Percentiles rank a stretch among this genome's conserved stretches.
These are phyloP conservation scores for Cyberlindnera bimundalis DNA, from an alignment of 805 yeast species.

Conservation along the genomic window DNA sequence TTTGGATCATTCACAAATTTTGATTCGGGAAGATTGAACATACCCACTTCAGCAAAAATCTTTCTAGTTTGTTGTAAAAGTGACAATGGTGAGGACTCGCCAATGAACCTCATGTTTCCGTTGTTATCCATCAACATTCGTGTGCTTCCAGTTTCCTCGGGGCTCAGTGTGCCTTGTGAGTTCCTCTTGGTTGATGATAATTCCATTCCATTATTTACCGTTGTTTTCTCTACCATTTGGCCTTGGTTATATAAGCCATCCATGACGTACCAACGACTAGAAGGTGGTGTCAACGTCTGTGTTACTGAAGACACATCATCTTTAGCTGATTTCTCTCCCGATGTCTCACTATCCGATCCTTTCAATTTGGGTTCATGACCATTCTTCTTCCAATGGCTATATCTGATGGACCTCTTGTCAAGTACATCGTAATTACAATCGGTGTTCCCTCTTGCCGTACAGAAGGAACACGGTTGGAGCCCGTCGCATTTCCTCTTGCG, in stretches of 20 bases:
- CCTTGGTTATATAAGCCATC: background rate
- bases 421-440: conserved; percentile 3
- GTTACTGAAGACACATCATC: no score
- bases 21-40: background rate
- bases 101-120: conserved; percentile 5
- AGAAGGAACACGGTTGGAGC: conserved; percentile 5
- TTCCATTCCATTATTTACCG: no score
- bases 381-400: conserved; percentile 2
- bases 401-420: conserved; percentile 4
- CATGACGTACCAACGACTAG: no score
- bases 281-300: no score
- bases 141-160: conserved; percentile 5
- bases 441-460: conserved; percentile 1
- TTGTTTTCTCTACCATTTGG: no score
- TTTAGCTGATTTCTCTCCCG: no score
- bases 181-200: no score
- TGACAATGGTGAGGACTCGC: conserved; percentile 6
- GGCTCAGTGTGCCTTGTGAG: conserved; percentile 4
- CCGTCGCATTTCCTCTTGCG: conserved; percentile 5
- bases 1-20: conserved; percentile 5
- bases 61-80: conserved; percentile 1
- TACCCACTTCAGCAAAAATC: background rate
- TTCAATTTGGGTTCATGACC: no score
- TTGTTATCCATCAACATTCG: conserved; percentile 2
- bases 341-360: no score